These are phyloP conservation scores for Naumovozyma castellii DNA, from an alignment of 805 yeast genomes.

Conservation along the genomic window DNA sequence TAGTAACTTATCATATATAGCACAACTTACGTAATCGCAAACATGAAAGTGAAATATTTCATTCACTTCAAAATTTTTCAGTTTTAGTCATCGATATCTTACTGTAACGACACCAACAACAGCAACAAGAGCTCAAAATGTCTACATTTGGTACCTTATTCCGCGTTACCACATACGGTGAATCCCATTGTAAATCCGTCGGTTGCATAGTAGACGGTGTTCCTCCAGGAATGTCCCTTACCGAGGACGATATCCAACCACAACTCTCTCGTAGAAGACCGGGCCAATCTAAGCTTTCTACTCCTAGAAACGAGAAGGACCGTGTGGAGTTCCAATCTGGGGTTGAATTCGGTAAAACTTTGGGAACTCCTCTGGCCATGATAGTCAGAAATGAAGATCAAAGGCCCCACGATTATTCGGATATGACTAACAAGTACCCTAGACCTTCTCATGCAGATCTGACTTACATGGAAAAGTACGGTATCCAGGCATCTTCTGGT, in stretches of 20 bases:
- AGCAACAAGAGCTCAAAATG: conserved; percentile 28
- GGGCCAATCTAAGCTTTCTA: conserved; percentile 84
- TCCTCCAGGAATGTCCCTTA: conserved; percentile 84
- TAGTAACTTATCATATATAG: too few species aligned
- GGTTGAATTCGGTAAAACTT: conserved; percentile 78
- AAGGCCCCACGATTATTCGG: conserved; percentile 91
- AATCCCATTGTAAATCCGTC: conserved; percentile 93
- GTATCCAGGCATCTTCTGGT: conserved; percentile 87
- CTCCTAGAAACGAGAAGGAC: conserved; percentile 96
- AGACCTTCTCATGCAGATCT: conserved; percentile 97
- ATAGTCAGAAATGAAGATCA: conserved; percentile 89
- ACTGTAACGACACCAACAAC: not conserved
- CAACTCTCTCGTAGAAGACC: conserved; percentile 96
- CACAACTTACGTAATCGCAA: too few species aligned
- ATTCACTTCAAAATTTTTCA: too few species aligned
- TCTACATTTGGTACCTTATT: conserved; percentile 58
- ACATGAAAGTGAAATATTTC: too few species aligned
- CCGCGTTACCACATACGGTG: conserved; percentile 92
- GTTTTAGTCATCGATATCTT: too few species aligned
- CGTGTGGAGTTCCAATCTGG: conserved; percentile 89
- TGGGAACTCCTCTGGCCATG: conserved; percentile 96
- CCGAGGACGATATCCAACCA: conserved; percentile 87
- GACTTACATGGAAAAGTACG: conserved; percentile 86
- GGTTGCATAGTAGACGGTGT: conserved; percentile 98
- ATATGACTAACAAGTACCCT: conserved; percentile 81